phyloP scores from a whole-genome alignment of 2,329 filamentous ascomycete genomes.

The Ophiostoma montium region DNA sequence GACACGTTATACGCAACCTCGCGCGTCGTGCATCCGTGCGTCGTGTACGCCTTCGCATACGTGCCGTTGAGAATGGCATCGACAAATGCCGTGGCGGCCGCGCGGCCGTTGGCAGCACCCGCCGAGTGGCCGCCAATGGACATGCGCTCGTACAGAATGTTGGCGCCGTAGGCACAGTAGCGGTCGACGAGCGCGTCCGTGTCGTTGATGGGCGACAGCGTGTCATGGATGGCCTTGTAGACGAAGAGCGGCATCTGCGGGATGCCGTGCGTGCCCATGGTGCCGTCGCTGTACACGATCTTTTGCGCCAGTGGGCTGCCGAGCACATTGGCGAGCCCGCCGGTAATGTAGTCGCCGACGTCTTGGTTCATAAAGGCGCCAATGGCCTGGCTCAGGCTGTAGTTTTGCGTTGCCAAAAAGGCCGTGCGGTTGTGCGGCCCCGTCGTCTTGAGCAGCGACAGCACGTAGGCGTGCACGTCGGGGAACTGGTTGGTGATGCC shows the following conservation, averaged over 20 bases:
- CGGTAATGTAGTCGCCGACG: constrained; percentile 27
- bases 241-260: constrained; percentile 31
- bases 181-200: constrained; percentile 20
- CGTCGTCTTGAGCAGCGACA: constrained; percentile 16
- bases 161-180: constrained; percentile 25
- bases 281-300: constrained; percentile 19
- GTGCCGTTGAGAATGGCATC: constrained; percentile 12
- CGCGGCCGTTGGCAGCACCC: constrained; percentile 17
- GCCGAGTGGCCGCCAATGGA: constrained; percentile 25
- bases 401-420: constrained; percentile 19
- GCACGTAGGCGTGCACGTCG: constrained; percentile 16
- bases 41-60: constrained; percentile 5
- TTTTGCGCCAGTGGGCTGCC: constrained; percentile 9
- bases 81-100: constrained; percentile 15
- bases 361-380: constrained; percentile 22
- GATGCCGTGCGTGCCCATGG: constrained; percentile 24
- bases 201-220: constrained; percentile 26
- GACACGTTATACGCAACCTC: constrained; percentile 9
- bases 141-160: constrained; percentile 31
- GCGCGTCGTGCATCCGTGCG: constrained; percentile 8
- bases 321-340: constrained; percentile 18
- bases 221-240: constrained; percentile 32
- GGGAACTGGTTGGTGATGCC: constrained; percentile 23
- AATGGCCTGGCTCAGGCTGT: constrained; percentile 17
- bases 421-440: constrained; percentile 21